phyloP scores from a whole-genome alignment of 192 early-diverging fungal genomes.

The Backusella psychrophila region DNA sequence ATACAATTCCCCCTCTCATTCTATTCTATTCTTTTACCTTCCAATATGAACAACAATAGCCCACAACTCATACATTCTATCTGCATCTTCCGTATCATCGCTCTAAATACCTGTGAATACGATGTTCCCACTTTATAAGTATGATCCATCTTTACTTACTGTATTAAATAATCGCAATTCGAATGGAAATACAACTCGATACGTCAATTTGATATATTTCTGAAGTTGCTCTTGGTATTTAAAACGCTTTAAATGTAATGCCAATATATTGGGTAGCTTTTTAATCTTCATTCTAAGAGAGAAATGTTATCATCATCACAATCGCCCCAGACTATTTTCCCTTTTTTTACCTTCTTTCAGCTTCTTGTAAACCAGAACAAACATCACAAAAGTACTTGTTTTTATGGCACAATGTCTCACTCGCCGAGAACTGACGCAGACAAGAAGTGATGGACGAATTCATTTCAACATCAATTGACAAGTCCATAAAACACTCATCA shows the following conservation, averaged over 20 bases:
- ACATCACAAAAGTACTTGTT: slow-evolving; percentile 98
- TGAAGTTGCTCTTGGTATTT: slow-evolving; percentile 94
- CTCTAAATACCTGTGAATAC: slow-evolving; percentile 28
- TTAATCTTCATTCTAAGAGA: slow-evolving; percentile 89
- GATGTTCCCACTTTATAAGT: neutral
- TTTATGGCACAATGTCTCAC: slow-evolving; percentile 92
- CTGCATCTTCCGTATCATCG: slow-evolving; percentile 83
- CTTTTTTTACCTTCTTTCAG: slow-evolving; percentile 72
- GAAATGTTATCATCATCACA: neutral
- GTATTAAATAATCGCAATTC: slow-evolving; percentile 96
- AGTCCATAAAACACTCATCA: slow-evolving; percentile 94
- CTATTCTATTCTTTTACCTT: slow-evolving; percentile 39
- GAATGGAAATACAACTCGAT: slow-evolving; percentile 91
- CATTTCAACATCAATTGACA: slow-evolving; percentile 96
- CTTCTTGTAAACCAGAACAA: slow-evolving; percentile 94
- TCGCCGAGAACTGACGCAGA: slow-evolving; percentile 93
- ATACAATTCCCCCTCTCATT: neutral
- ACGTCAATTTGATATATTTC: slow-evolving; percentile 91
- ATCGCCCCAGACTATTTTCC: neutral
- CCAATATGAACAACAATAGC: slow-evolving; percentile 96
- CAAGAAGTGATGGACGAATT: slow-evolving; percentile 94
- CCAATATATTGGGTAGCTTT: slow-evolving; percentile 89
- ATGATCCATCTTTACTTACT: slow-evolving; percentile 34
- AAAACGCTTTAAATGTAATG: slow-evolving; percentile 95
- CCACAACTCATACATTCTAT: slow-evolving; percentile 84